Conservation (phyloP, 2,329 filamentous ascomycete genomes). For the Fusarium algeriense region DNA sequence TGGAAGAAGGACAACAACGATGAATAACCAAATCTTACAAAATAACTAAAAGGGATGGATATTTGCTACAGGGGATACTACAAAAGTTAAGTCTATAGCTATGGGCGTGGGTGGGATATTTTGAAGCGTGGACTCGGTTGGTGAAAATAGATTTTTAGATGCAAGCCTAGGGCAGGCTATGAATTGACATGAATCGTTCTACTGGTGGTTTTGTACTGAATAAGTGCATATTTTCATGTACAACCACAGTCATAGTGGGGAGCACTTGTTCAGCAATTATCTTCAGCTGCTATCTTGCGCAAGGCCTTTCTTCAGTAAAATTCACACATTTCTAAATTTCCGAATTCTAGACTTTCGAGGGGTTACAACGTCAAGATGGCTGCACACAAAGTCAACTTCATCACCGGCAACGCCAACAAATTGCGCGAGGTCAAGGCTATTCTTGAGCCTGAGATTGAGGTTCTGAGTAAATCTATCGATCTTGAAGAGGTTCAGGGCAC, state of each 20-base stretch:
- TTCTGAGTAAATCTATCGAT: slow-evolving; percentile 82
- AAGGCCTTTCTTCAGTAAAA: not conserved
- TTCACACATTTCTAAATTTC: not conserved
- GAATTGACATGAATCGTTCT: slow-evolving; percentile 39
- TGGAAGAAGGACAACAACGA: slow-evolving; percentile 78
- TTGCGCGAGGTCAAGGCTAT: slow-evolving; percentile 90
- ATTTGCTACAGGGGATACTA: not conserved
- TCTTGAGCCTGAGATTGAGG: slow-evolving; percentile 77
- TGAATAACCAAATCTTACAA: not conserved
- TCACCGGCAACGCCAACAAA: slow-evolving; percentile 97
- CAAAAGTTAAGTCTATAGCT: not conserved
- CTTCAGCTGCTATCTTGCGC: slow-evolving; percentile 1
- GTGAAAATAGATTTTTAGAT: slow-evolving; percentile 42
- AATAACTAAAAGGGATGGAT: not conserved
- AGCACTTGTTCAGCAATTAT: slow-evolving; percentile 10
- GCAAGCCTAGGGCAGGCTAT: slow-evolving; percentile 33
- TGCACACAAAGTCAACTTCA: slow-evolving; percentile 78
- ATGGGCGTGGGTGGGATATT: not conserved
- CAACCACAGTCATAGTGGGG: slow-evolving; percentile 18
- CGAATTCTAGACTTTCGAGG: not conserved
- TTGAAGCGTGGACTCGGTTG: slow-evolving; percentile 18
- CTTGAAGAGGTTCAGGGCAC: slow-evolving; percentile 91
- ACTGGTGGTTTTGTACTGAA: slow-evolving; percentile 17
- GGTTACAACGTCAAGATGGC: slow-evolving; percentile 52
- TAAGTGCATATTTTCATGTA: slow-evolving; percentile 36